These are phyloP conservation scores for Fagopyrum esculentum DNA, from an alignment of 148 eudicot genomes.

Conservation along the genomic window DNA sequence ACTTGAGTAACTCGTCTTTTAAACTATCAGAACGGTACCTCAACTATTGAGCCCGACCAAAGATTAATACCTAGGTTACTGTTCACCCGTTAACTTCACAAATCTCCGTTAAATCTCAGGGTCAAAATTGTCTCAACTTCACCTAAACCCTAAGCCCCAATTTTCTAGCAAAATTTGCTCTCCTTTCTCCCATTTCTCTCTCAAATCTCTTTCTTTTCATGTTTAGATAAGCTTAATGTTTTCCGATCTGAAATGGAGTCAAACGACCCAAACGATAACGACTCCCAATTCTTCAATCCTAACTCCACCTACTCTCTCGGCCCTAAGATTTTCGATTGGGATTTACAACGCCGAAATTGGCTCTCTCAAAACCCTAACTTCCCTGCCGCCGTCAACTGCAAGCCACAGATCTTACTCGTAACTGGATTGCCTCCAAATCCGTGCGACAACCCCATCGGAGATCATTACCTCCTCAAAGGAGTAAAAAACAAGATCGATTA, in stretches of 20 bases:
- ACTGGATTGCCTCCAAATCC: conserved; percentile 71
- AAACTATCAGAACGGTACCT: too few relatives aligned
- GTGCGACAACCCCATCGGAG: conserved; percentile 72
- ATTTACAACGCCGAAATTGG: conserved; percentile 36
- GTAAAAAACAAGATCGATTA: conserved; percentile 81
- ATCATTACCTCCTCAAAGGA: conserved; percentile 58
- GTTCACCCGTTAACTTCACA: too few relatives aligned
- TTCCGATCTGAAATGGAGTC: conserved; percentile 61
- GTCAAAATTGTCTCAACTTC: too few relatives aligned
- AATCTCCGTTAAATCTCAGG: too few relatives aligned
- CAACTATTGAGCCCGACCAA: too few relatives aligned
- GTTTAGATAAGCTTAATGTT: too few relatives aligned
- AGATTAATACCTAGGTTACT: too few relatives aligned
- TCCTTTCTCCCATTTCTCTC: too few relatives aligned
- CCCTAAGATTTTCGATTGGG: conserved; percentile 57
- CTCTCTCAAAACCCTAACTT: conserved; percentile 29
- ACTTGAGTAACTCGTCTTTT: too few relatives aligned
- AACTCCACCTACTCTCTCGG: conserved; percentile 47
- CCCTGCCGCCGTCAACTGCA: conserved; percentile 30
- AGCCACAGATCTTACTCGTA: conserved; percentile 50
- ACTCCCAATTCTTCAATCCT: conserved; percentile 21
- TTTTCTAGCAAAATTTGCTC: too few relatives aligned
- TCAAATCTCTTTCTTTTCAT: too few relatives aligned
- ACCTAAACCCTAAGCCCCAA: too few relatives aligned
- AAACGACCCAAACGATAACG: conserved; percentile 33